Base-by-base conservation (phyloP, 2,329 filamentous ascomycete species). In the Penicillium sumatraense region DNA sequence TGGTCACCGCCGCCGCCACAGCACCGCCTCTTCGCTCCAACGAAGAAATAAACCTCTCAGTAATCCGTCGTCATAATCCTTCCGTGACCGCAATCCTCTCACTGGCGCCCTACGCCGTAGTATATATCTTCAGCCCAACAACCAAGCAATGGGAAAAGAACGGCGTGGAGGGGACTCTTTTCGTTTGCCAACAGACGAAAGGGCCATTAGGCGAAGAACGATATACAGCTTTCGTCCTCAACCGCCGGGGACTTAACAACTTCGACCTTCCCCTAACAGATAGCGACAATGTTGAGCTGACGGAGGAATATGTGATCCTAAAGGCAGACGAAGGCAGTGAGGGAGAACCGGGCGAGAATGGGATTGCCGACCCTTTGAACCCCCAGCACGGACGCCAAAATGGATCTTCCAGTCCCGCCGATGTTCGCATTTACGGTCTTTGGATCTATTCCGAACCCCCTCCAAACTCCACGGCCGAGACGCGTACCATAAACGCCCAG, bases 91-190 rank as follows among this genome's bases (percentile, higher is more conserved):
- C 82, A 49, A 91, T 97, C 69, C 81, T 91, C 60, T 88, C 89
- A 59, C 89, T 95, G 63, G 91, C 91, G 5, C 88, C 90, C 27
- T 96, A 93, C 67, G 89, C 90, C 23, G 90, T 95, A 31, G 83
- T 97, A 62, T 98, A 97, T 80, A 84, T 83, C 45, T 95, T 96
- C 77, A 85, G 82, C 58, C 80, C 85, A 44, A 75, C 81, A 4
- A 81, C 85, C 2, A 79, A 83, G 49, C 77, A 80, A 56, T 98
- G 95, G 95, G 89, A 95, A 70, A 96, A 96, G 79, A 85, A 84
- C 42, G 89, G 88, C 53, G 83, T 93, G 10, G 93, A 96, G 75
- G 95, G 95, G 35, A 90, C 91, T 11, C 80, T 98, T 61, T 99
- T 98, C 72, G 85, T 98, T 50, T 96, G 90, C 79, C 83, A 89